A percentile compares a stretch with the other conserved stretches of the same genome.
These are phyloP conservation scores for Panellus pusillus DNA, from an alignment of 768 basidiomycete genomes.

Conservation along the genomic window DNA sequence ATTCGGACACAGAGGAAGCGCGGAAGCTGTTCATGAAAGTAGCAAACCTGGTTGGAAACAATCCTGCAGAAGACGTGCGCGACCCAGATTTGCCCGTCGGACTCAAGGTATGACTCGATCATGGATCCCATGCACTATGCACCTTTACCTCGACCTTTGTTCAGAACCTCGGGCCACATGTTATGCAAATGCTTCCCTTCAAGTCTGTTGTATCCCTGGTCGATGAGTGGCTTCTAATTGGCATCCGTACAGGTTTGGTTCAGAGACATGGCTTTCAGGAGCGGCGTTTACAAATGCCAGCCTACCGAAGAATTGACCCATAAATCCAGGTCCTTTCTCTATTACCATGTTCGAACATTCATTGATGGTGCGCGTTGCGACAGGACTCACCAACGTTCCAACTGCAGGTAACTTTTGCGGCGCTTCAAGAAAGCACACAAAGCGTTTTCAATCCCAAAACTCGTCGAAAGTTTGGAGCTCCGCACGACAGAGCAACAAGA, in stretches of 20 bases:
- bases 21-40: conserved; percentile 52
- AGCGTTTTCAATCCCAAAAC: conserved; percentile 80
- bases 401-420: conserved; percentile 80
- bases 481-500: conserved; percentile 90
- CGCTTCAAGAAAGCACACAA: conserved; percentile 71
- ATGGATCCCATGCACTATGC: conserved; percentile 4
- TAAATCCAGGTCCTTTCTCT: conserved; percentile 33
- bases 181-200: conserved; percentile 93
- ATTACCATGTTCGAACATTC: neutral
- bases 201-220: conserved; percentile 46
- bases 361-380: neutral
- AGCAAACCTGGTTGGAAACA: conserved; percentile 45
- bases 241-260: conserved; percentile 75
- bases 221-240: conserved; percentile 2
- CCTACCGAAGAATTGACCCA: conserved; percentile 51
- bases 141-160: neutral
- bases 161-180: conserved; percentile 97
- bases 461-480: conserved; percentile 83
- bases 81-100: conserved; percentile 68
- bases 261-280: conserved; percentile 78
- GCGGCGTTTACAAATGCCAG: conserved; percentile 78
- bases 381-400: conserved; percentile 81
- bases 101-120: conserved; percentile 54
- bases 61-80: conserved; percentile 53
- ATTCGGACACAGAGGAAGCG: conserved; percentile 43